Conservation (phyloP, 495 filamentous ascomycete species). For the Thermochaetoides thermophila region DNA sequence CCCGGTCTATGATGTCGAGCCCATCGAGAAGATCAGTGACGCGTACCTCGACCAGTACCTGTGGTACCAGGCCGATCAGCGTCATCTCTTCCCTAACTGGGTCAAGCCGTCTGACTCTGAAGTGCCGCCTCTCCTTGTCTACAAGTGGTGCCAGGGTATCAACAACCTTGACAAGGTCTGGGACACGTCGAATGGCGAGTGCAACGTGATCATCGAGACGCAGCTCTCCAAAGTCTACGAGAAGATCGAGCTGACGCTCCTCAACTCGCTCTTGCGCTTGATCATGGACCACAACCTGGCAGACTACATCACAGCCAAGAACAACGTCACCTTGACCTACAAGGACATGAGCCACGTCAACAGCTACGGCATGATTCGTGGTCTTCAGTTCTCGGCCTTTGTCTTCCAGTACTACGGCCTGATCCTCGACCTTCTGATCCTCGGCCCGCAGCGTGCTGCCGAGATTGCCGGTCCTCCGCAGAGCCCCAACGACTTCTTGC, state of each 20-base stretch:
- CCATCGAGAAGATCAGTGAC: conserved; percentile 99
- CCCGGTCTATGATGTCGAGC: conserved; percentile 97
- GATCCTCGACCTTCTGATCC: conserved; percentile 83
- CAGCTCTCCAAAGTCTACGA: conserved; percentile 98
- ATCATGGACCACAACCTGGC: conserved; percentile 99
- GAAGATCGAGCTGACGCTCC: conserved; percentile 92
- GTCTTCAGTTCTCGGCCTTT: conserved; percentile 93
- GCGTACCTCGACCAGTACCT: conserved; percentile 98
- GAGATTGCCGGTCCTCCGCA: conserved; percentile 96
- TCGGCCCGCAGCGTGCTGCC: conserved; percentile 85
- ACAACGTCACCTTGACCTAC: conserved; percentile 97
- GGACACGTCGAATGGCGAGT: conserved; percentile 90
- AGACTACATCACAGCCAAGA: conserved; percentile 98
- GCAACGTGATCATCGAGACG: conserved; percentile 98
- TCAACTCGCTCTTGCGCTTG: conserved; percentile 82
- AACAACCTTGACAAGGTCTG: conserved; percentile 98
- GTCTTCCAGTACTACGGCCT: conserved; percentile 99
- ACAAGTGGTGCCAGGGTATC: conserved; percentile 99
- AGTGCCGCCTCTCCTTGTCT: conserved; percentile 89
- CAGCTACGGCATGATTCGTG: conserved; percentile 95
- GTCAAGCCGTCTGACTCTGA: conserved; percentile 99
- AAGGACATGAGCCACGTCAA: conserved; percentile 99
- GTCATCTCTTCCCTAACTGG: conserved; percentile 95
- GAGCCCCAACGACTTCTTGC: conserved; percentile 94
- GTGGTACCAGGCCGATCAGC: conserved; percentile 98